Conservation (phyloP, 192 early-diverging fungal genomes). For the Podila epicladia region DNA sequence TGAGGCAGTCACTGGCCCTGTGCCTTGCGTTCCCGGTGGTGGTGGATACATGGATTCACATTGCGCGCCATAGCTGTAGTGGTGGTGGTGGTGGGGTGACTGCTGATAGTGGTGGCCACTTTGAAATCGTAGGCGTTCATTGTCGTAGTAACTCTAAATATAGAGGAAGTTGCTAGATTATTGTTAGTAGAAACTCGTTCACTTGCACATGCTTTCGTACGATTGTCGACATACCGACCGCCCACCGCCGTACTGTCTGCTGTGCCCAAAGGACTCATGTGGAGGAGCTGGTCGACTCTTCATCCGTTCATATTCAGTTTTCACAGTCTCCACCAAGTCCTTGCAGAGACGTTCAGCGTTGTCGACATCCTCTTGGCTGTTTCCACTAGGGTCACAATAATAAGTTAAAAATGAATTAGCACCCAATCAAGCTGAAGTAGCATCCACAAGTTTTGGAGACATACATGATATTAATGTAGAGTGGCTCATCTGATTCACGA, state of each 20-base stretch:
- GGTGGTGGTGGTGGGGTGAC: slow-evolving; percentile 18
- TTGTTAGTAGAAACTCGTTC: not conserved
- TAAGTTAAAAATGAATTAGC: not conserved
- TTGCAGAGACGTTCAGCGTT: slow-evolving; percentile 74
- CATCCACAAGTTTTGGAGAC: slow-evolving; percentile 13
- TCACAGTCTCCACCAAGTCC: slow-evolving; percentile 84
- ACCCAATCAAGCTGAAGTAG: not conserved
- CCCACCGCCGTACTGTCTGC: slow-evolving; percentile 24
- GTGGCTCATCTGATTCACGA: slow-evolving; percentile 75
- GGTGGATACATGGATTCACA: slow-evolving; percentile 39
- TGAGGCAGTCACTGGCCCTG: slow-evolving; percentile 9
- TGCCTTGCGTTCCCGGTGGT: slow-evolving; percentile 14
- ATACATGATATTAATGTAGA: slow-evolving; percentile 86
- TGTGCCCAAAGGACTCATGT: slow-evolving; percentile 38
- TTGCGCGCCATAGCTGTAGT: slow-evolving; percentile 39
- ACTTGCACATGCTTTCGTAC: no score
- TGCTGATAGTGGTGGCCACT: slow-evolving; percentile 22
- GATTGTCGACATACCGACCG: slow-evolving; percentile 30
- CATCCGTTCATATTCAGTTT: slow-evolving; percentile 70
- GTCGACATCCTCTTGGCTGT: slow-evolving; percentile 71
- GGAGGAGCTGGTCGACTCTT: slow-evolving; percentile 45
- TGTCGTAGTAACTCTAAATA: slow-evolving; percentile 10
- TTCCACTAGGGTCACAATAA: slow-evolving; percentile 54
- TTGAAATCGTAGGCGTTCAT: not conserved
- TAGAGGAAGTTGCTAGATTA: not conserved